Evolutionary conservation across 2,329 filamentous ascomycete species (phyloP).

Genomic region (Dactylonectria estremocensis): DNA sequence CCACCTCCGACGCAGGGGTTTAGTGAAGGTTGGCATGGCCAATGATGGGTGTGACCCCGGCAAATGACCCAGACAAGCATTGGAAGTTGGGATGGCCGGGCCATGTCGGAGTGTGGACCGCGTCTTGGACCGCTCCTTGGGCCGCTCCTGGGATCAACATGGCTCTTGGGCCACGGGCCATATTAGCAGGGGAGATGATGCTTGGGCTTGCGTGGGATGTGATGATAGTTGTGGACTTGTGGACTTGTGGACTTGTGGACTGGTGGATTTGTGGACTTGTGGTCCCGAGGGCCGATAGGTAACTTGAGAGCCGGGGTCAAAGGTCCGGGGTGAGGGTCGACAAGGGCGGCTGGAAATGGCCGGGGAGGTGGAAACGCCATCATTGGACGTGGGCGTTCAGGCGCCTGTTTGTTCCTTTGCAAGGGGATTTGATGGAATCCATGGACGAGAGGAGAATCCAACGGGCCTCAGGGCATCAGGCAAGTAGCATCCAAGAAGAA

Average conservation of each 20-base stretch:
- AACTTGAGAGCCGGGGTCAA: slow-evolving; percentile 17
- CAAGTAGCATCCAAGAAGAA: slow-evolving; percentile 4
- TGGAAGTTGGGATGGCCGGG: slow-evolving; percentile 35
- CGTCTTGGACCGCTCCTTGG: slow-evolving; percentile 37
- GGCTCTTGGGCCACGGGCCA: slow-evolving; percentile 40
- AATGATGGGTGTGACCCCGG: slow-evolving; percentile 40
- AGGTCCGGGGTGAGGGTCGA: slow-evolving; percentile 1
- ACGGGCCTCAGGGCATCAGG: neutral
- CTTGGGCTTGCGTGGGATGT: slow-evolving; percentile 22
- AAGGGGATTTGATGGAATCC: slow-evolving; percentile 2
- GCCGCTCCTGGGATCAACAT: slow-evolving; percentile 40
- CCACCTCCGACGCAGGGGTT: slow-evolving; percentile 42
- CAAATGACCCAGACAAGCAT: slow-evolving; percentile 43
- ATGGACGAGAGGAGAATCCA: slow-evolving; percentile 2
- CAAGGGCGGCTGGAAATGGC: neutral
- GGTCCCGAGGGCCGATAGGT: slow-evolving; percentile 16
- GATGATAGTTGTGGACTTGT: slow-evolving; percentile 4
- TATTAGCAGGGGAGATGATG: slow-evolving; percentile 24
- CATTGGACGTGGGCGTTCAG: slow-evolving; percentile 19
- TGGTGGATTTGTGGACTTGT: slow-evolving; percentile 12
- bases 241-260: slow-evolving; percentile 17
- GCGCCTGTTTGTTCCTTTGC: slow-evolving; percentile 10
- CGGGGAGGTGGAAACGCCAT: neutral
- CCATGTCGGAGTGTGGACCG: slow-evolving; percentile 40
- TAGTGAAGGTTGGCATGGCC: slow-evolving; percentile 38